phyloP scores from a whole-genome alignment of 306 rosid genomes.

The Trifolium dubium region DNA sequence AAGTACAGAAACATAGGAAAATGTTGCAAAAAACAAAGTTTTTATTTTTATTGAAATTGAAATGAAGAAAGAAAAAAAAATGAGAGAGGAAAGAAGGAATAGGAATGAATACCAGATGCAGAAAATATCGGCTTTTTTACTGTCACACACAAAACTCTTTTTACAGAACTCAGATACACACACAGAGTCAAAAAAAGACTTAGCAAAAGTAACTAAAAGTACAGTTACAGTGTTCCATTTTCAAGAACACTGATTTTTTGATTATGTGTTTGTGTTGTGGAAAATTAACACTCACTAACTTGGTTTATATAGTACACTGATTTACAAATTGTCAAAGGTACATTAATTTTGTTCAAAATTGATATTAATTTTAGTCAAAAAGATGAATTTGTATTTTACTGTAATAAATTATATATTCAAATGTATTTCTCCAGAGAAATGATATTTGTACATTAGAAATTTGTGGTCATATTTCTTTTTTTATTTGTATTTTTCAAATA shows the following conservation, averaged over 20 bases:
- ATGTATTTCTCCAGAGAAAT: too few species aligned
- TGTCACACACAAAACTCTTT: constrained; percentile 7
- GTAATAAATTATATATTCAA: neutral
- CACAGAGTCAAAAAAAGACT: neutral
- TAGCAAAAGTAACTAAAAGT: neutral
- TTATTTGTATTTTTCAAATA: too few species aligned
- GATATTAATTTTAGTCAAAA: neutral
- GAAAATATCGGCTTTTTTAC: constrained; percentile 32
- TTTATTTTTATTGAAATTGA: neutral
- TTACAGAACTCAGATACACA: neutral
- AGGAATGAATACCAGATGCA: constrained; percentile 1
- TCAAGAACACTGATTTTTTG: neutral
- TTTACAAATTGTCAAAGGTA: neutral
- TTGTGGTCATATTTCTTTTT: too few species aligned
- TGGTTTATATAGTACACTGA: neutral
- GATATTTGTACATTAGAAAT: too few species aligned
- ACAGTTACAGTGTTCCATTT: constrained; percentile 1
- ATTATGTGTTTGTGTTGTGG: neutral
- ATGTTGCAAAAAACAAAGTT: neutral
- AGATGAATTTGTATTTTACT: neutral
- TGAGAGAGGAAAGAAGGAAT: neutral
- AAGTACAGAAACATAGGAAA: neutral
- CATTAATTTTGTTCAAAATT: neutral
- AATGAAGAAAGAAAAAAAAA: neutral
- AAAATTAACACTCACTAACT: neutral